A percentile compares a stretch with the other conserved stretches of the same genome.
phyloP scores from a whole-genome alignment of 306 rosid genomes.

The Rosa lucieae region DNA sequence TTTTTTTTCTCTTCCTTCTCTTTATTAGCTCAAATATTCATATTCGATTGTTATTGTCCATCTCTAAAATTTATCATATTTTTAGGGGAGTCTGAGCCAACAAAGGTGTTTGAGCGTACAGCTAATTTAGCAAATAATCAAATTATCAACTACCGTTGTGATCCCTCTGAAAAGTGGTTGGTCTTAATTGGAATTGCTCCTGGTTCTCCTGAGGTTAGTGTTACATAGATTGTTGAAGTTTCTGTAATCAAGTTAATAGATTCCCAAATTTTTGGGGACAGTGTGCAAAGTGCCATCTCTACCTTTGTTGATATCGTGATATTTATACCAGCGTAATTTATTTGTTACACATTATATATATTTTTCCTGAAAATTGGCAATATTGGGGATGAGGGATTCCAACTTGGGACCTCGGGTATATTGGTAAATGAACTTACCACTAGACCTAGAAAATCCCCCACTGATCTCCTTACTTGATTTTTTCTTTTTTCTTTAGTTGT shows the following conservation, averaged over 20 bases:
- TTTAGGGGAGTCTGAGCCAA: constrained; percentile 68
- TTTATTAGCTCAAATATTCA: constrained; percentile 15
- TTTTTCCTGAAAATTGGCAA: neutral
- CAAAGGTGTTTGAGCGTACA: constrained; percentile 74
- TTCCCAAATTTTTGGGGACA: neutral
- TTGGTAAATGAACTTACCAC: neutral
- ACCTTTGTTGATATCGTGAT: neutral
- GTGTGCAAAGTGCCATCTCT: neutral
- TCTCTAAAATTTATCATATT: constrained; percentile 1
- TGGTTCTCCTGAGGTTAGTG: constrained; percentile 67
- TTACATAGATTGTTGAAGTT: constrained; percentile 14
- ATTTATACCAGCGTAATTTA: neutral
- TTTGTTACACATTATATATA: neutral
- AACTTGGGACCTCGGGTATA: neutral
- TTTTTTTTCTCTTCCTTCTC: neutral
- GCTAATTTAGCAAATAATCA: constrained; percentile 71
- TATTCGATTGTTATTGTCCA: neutral
- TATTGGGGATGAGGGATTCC: neutral
- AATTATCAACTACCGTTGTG: constrained; percentile 79
- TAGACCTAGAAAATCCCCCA: no score
- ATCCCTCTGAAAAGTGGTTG: constrained; percentile 76
- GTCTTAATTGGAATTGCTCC: constrained; percentile 83
- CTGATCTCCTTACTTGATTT: no score
- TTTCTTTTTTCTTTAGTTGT: no score
- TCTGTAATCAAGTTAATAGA: neutral